Evolutionary conservation across 768 basidiomycete species (phyloP).

Genomic region (Russula dissimulans): DNA sequence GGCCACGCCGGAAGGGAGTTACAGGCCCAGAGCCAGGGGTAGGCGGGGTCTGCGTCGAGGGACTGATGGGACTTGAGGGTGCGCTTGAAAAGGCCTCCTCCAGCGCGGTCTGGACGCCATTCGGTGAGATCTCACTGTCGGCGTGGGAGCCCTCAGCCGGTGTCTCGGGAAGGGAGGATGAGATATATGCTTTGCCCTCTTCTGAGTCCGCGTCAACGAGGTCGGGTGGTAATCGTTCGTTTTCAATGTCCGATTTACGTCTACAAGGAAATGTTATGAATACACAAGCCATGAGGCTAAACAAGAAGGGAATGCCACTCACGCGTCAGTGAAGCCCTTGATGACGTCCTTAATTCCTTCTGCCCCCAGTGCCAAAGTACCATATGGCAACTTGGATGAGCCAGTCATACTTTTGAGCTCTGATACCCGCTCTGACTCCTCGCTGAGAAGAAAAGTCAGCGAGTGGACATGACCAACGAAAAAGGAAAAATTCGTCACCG

Average conservation of each 20-base stretch:
- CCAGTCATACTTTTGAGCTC: conserved; percentile 91
- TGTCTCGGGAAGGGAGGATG: conserved; percentile 41
- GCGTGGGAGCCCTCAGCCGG: conserved; percentile 37
- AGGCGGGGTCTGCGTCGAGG: conserved; percentile 22
- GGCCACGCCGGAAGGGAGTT: conserved; percentile 57
- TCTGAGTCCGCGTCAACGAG: conserved; percentile 71
- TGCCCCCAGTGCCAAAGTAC: conserved; percentile 74
- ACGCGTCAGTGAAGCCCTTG: conserved; percentile 92
- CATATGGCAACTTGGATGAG: conserved; percentile 69
- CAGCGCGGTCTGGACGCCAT: conserved; percentile 27
- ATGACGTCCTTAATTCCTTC: conserved; percentile 96
- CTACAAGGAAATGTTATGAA: conserved; percentile 30
- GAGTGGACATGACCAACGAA: too few species aligned
- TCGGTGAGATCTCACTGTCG: conserved; percentile 23
- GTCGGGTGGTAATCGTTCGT: conserved; percentile 84
- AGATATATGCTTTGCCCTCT: conserved; percentile 54
- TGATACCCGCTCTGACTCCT: conserved; percentile 95
- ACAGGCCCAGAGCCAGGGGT: conserved; percentile 21
- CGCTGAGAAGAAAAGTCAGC: conserved; percentile 37
- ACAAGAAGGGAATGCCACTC: conserved; percentile 31
- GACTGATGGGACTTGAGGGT: conserved; percentile 20
- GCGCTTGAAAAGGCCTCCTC: conserved; percentile 25
- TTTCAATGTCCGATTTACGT: conserved; percentile 96
- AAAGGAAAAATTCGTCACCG: conserved; percentile 39
- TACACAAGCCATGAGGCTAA: neutral